Evolutionary conservation across 2,329 filamentous ascomycete genomes (phyloP), one percentile per base, ranked within the genome.

Genomic region (Clonostachys byssicola): DNA sequence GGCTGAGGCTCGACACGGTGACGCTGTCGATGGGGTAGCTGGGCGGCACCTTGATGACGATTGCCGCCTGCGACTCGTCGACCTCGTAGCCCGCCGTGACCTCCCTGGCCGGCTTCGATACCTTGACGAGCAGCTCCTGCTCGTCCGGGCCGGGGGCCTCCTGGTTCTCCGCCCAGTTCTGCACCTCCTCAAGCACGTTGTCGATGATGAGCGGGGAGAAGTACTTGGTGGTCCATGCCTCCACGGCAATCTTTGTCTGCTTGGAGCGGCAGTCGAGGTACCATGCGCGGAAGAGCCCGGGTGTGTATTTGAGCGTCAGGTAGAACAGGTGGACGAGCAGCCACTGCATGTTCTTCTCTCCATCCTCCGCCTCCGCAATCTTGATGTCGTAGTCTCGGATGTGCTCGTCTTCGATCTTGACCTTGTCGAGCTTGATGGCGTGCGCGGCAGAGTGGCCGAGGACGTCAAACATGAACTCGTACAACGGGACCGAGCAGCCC

Each of bases 271-370:
- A 88, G 51, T 88, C 83, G 10, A 92, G 81, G 71, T 86, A 95
- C 90, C 94, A 97, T 2, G 75, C 68, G 59, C 91, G 92, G 49
- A 91, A 90, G 5, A 94, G 74, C 3, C 84, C 85, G 0, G 91
- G 90, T 0, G 88, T 75, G 59, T 90, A 85, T 58, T 83, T 87
- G 36, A 99, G 77, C 6, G 80, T 80, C 6, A 92, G 76, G 63
- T 92, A 97, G 71, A 89, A 97, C 3, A 97, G 68, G 56, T 97
- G 89, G 1, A 90, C 80, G 4, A 95, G 73, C 5, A 97, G 75
- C 83, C 87, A 92, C 57, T 95, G 86, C 57, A 89, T 83, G 56
- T 90, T 88, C 53, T 79, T 81, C 60, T 90, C 86, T 1, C 83
- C 78, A 0, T 75, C 40, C 45, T 89, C 83, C 1, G 78, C 68